phyloP scores from a whole-genome alignment of 2,329 filamentous ascomycete genomes.

The Microascus cirrosus region DNA sequence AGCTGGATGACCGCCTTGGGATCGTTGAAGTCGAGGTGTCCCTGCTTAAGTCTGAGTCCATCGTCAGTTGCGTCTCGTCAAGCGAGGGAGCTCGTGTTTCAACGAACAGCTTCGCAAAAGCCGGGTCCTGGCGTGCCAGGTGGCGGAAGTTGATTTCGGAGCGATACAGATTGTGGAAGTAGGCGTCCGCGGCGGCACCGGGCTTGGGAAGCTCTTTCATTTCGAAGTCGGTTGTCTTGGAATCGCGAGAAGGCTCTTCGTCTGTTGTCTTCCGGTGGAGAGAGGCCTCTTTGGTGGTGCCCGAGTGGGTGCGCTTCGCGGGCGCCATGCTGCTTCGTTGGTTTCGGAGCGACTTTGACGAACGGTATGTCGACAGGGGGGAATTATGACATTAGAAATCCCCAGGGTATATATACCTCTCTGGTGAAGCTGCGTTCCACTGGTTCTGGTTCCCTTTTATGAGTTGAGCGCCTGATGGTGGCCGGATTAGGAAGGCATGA shows the following conservation, averaged over 20 bases:
- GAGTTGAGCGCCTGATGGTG: neutral
- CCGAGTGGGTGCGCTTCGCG: neutral
- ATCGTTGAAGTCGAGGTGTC: conserved; percentile 69
- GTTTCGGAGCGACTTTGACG: neutral
- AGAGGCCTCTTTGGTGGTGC: neutral
- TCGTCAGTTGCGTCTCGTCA: neutral
- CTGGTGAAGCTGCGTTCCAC: too few relatives aligned
- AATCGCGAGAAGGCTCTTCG: neutral
- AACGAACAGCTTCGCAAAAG: conserved; percentile 27
- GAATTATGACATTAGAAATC: neutral
- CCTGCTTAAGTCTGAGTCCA: conserved; percentile 21
- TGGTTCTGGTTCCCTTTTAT: neutral
- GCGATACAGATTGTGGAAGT: conserved; percentile 24
- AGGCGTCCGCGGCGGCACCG: conserved; percentile 7
- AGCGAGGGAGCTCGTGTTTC: conserved; percentile 4
- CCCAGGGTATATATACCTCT: neutral
- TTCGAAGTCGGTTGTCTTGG: neutral
- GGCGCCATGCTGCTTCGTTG: neutral
- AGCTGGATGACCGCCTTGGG: conserved; percentile 67
- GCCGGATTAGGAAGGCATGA: neutral
- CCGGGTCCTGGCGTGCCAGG: conserved; percentile 26
- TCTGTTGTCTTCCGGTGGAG: neutral
- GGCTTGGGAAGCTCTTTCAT: neutral
- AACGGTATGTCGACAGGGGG: neutral
- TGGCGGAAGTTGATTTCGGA: conserved; percentile 30